These are phyloP conservation scores for Cenchrus fungigraminus DNA, from an alignment of 176 grass and related monocot genomes.

Conservation along the genomic window DNA sequence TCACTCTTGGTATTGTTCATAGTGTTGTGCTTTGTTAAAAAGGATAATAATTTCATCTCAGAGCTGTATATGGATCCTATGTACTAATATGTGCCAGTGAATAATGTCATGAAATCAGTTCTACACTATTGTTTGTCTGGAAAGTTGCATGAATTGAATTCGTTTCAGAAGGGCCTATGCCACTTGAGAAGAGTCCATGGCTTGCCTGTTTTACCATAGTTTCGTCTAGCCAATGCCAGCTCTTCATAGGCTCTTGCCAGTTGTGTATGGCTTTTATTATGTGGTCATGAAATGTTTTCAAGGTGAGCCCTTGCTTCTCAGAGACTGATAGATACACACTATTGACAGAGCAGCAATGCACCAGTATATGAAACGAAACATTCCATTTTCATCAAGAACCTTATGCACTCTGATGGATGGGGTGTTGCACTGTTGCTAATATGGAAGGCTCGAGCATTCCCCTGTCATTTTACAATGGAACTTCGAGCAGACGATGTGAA, in stretches of 20 bases:
- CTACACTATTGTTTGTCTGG: background rate
- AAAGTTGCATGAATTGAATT: background rate
- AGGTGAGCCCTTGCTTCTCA: background rate
- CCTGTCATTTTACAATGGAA: constrained; percentile 4
- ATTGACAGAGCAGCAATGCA: background rate
- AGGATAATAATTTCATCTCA: constrained; percentile 27
- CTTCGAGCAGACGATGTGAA: background rate
- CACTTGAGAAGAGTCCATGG: background rate
- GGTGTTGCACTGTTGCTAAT: background rate
- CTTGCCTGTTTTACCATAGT: background rate
- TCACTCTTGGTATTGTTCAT: constrained; percentile 29
- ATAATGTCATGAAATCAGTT: background rate
- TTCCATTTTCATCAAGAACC: constrained; percentile 6
- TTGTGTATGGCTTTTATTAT: background rate
- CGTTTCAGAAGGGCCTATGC: background rate
- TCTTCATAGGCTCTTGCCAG: background rate
- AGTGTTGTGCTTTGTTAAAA: constrained; percentile 30
- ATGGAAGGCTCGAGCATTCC: background rate
- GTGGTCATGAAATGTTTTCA: constrained; percentile 10
- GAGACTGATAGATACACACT: background rate
- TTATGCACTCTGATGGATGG: background rate
- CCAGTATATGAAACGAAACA: background rate
- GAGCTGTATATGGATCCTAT: constrained; percentile 18
- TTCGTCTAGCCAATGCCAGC: background rate
- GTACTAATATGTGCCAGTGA: background rate